phyloP scores from a whole-genome alignment of 208 protist genomes.

The Naegleria gruberi region DNA sequence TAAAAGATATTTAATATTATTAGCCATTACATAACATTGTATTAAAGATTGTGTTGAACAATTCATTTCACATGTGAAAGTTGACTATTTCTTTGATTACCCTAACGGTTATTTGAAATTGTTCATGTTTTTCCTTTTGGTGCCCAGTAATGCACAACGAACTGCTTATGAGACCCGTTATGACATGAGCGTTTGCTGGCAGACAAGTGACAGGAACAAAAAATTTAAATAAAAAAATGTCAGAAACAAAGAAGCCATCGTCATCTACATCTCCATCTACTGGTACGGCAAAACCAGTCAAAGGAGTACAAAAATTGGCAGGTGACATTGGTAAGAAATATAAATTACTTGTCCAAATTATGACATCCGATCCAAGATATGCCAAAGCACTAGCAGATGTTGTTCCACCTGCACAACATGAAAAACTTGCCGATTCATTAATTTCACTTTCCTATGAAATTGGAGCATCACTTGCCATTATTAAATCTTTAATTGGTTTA shows the following conservation, averaged over 20 bases:
- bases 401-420: slow-evolving; percentile 5
- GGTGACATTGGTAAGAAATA: slow-evolving; percentile 21
- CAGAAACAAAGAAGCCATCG: neutral
- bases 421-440: slow-evolving; percentile 2
- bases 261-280: neutral
- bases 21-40: too few species aligned
- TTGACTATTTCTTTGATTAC: too few species aligned
- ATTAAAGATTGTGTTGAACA: too few species aligned
- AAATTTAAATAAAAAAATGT: neutral
- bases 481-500: slow-evolving; percentile 9
- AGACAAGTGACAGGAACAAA: too few species aligned
- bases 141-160: too few species aligned
- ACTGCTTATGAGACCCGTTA: too few species aligned
- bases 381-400: slow-evolving; percentile 22
- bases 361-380: slow-evolving; percentile 21
- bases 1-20: too few species aligned
- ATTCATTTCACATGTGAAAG: too few species aligned
- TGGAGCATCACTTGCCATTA: slow-evolving; percentile 4
- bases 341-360: slow-evolving; percentile 12
- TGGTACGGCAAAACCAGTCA: neutral
- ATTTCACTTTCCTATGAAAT: neutral
- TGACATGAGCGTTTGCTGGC: too few species aligned
- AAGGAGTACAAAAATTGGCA: neutral
- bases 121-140: too few species aligned
- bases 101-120: too few species aligned